phyloP scores from a whole-genome alignment of 495 filamentous ascomycete species.

The Trypethelium eluteriae region DNA sequence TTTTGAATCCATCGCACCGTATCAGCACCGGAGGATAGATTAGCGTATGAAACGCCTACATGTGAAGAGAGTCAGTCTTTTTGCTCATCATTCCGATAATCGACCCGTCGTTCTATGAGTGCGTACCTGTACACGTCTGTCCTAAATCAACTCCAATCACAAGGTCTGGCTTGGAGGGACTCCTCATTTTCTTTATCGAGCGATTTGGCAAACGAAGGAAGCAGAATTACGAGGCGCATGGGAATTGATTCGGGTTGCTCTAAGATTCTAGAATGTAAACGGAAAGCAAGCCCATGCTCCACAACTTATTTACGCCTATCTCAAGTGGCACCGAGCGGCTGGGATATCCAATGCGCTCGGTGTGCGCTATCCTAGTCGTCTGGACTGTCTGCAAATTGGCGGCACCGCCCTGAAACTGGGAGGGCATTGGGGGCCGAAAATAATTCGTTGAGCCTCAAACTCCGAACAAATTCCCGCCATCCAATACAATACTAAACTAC shows the following conservation, averaged over 20 bases:
- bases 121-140: slow-evolving; percentile 53
- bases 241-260: not conserved
- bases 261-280: too few relatives aligned
- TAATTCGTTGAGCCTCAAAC: not conserved
- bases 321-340: too few relatives aligned
- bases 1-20: slow-evolving; percentile 50
- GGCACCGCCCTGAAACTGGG: not conserved
- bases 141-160: slow-evolving; percentile 55
- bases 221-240: not conserved
- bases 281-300: too few relatives aligned
- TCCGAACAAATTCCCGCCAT: not conserved
- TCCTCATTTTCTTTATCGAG: slow-evolving; percentile 1
- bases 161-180: slow-evolving; percentile 42
- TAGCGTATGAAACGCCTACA: slow-evolving; percentile 49
- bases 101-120: slow-evolving; percentile 12
- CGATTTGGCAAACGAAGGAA: not conserved
- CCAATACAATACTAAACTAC: too few relatives aligned
- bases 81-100: slow-evolving; percentile 17
- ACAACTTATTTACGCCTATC: too few relatives aligned
- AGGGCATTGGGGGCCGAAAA: not conserved
- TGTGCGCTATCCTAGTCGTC: too few relatives aligned
- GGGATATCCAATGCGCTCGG: too few relatives aligned
- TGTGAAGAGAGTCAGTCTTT: slow-evolving; percentile 18
- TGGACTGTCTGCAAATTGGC: not conserved
- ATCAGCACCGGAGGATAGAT: slow-evolving; percentile 37